Base-by-base conservation (phyloP, 306 rosid species). In the Albizia julibrissin region DNA sequence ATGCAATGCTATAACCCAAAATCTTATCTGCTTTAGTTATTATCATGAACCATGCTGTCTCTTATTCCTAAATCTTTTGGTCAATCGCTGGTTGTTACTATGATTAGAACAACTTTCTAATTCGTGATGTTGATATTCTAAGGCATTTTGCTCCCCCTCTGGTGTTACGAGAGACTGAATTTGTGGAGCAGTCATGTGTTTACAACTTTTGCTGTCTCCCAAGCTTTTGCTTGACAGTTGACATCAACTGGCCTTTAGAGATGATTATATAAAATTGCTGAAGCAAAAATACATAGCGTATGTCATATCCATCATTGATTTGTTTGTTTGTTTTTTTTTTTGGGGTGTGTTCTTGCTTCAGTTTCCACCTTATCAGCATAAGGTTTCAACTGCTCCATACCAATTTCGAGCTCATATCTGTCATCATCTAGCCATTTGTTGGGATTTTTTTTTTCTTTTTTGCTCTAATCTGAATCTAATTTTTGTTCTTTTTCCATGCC, bases 401-500 rank as follows among this genome's bases (percentile, higher is more conserved):
- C 31, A 59, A 33, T 71, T 24, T 10, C 26, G 37, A 14, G 18
- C 47, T 68, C 69, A 22, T 49, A 3, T 54, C 44, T 44, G 13
- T 69, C 29, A 46, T 78, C 52, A 42, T 27, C 49, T 18, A 29
- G 16, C 72, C 22, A 39, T 27, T 79, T 46, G 19, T 39, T 26
- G n/a, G 21, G 6, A 8, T 67, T 8, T 56, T 34, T 54, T 56
- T 15, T 66, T 2, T 22, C 29, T 42, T 22, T 22, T 58, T 61
- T n/a, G 18, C 18, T 24, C 22, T 42, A 65, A 71, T 43, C 13
- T 61, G 46, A 50, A 59, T 69, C n/a, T n/a, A n/a, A n/a, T n/a
- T n/a, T n/a, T n/a, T 69, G 22, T 76, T 65, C 75, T 81, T 79
- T 79, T 42, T 76, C 66, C 47, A n/a, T 89, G 70, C 71, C 88